phyloP scores from a whole-genome alignment of 768 basidiomycete genomes.

The Rhodotorula graminis region DNA sequence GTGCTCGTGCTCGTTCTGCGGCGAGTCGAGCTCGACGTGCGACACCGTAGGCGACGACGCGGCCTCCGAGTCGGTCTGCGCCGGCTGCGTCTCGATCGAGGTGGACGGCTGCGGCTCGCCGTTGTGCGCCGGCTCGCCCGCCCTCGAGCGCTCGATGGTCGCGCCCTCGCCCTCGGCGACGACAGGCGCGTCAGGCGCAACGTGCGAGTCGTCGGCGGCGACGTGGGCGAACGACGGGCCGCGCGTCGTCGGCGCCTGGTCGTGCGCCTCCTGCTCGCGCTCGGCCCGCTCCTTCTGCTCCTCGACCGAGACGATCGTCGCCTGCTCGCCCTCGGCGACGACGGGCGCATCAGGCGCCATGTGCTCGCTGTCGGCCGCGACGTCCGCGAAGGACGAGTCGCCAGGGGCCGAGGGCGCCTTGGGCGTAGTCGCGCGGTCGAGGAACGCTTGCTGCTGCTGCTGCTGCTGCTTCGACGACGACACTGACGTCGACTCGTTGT shows the following conservation, averaged over 20 bases:
- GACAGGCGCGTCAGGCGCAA: background rate
- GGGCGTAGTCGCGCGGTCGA: background rate
- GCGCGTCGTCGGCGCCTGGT: background rate
- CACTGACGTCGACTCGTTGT: background rate
- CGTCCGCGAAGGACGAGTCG: background rate
- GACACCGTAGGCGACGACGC: too few relatives aligned
- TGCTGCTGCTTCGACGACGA: background rate
- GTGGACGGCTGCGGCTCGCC: too few relatives aligned
- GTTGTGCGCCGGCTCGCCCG: too few relatives aligned
- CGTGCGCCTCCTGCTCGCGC: background rate
- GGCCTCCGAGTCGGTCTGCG: background rate
- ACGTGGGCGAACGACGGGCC: background rate
- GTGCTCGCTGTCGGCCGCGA: background rate
- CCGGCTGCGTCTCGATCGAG: background rate
- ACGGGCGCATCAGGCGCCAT: background rate
- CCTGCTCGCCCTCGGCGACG: constrained; percentile 1
- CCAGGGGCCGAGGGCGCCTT: background rate
- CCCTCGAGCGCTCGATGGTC: background rate
- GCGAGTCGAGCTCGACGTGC: too few relatives aligned
- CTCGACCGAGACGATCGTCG: background rate
- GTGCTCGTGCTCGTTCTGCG: too few relatives aligned
- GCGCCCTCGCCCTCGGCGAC: constrained; percentile 7
- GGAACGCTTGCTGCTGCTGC: background rate
- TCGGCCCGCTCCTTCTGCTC: background rate
- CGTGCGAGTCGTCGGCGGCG: background rate